These are phyloP conservation scores for Phytophthora pini DNA, from an alignment of 352 stramenopile species.

Conservation along the genomic window DNA sequence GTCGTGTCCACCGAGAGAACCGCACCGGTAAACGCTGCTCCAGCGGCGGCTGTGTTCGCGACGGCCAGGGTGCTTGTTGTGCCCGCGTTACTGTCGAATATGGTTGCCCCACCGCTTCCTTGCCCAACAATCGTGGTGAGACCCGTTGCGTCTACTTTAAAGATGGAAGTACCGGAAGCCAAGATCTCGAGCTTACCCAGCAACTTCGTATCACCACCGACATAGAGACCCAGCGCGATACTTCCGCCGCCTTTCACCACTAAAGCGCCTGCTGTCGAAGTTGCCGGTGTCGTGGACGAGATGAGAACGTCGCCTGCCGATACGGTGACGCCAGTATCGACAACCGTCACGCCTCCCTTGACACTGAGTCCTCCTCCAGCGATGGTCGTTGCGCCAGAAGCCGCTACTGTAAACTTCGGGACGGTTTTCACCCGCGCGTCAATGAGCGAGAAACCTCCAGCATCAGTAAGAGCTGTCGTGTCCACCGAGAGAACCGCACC, in stretches of 20 bases:
- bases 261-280: neutral
- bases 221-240: constrained; percentile 1
- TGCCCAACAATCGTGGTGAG: neutral
- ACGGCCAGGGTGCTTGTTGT: constrained; percentile 9
- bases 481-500: constrained; percentile 26
- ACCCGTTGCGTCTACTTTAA: neutral
- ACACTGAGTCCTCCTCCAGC: neutral
- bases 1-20: constrained; percentile 12
- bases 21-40: constrained; percentile 4
- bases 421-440: neutral
- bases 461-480: constrained; percentile 23
- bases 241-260: neutral
- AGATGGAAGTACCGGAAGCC: too few relatives aligned
- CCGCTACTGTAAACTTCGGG: too few relatives aligned
- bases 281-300: constrained; percentile 3
- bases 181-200: too few relatives aligned
- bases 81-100: constrained; percentile 4
- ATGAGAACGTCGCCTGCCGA: neutral
- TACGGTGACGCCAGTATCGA: neutral
- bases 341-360: neutral
- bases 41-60: constrained; percentile 1
- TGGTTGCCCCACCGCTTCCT: constrained; percentile 5
- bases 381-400: too few relatives aligned
- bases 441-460: too few relatives aligned
- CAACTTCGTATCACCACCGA: too few relatives aligned